Percentiles rank a stretch among this genome's conserved stretches.
Evolutionary conservation across 2,329 filamentous ascomycete genomes (phyloP).

Genomic region (Colletotrichum tamarilloi): DNA sequence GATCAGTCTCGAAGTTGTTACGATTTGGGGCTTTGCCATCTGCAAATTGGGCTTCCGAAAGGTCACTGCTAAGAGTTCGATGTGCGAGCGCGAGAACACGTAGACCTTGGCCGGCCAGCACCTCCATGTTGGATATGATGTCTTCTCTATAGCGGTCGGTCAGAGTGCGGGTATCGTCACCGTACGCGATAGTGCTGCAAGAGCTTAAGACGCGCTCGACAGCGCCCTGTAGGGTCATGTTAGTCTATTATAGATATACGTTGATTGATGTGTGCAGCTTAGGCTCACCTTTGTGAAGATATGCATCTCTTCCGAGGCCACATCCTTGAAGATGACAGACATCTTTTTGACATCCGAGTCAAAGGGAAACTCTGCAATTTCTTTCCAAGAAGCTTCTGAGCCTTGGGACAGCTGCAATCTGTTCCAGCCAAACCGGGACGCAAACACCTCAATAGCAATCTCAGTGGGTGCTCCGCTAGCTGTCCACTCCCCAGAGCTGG

Average conservation of each 20-base stretch:
- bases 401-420: slow-evolving; percentile 53
- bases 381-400: slow-evolving; percentile 56
- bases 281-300: slow-evolving; percentile 10
- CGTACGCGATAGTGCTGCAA: slow-evolving; percentile 56
- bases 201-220: slow-evolving; percentile 74
- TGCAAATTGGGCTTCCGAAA: slow-evolving; percentile 53
- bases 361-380: slow-evolving; percentile 59
- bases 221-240: slow-evolving; percentile 58
- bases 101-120: slow-evolving; percentile 70
- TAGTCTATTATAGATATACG: too few relatives aligned
- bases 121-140: slow-evolving; percentile 73
- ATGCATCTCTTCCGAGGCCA: too few relatives aligned
- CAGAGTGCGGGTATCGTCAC: slow-evolving; percentile 44
- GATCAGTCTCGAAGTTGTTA: slow-evolving; percentile 16
- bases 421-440: slow-evolving; percentile 69
- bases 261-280: slow-evolving; percentile 58
- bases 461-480: slow-evolving; percentile 72
- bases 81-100: slow-evolving; percentile 72
- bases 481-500: slow-evolving; percentile 52
- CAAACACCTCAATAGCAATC: slow-evolving; percentile 75
- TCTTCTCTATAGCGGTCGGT: slow-evolving; percentile 59
- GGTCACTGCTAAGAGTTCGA: too few relatives aligned
- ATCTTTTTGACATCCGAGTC: slow-evolving; percentile 36
- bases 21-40: slow-evolving; percentile 2
- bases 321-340: slow-evolving; percentile 30